Evolutionary conservation across 495 filamentous ascomycete genomes (phyloP).

Genomic region (Paragyromitra xinjiangensis): DNA sequence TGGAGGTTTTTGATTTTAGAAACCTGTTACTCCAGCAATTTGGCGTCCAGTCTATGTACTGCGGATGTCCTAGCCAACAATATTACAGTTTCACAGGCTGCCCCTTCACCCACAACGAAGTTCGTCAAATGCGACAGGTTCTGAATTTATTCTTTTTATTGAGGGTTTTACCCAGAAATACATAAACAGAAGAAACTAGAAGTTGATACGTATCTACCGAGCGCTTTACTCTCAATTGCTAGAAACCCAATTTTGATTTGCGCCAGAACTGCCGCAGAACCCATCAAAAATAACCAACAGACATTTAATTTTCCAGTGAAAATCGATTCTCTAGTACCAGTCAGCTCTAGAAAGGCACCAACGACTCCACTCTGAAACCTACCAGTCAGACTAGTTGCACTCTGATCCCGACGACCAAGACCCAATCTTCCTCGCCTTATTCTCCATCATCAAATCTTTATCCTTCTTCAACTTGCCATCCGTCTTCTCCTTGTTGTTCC

Average conservation of each 20-base stretch:
- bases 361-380: background rate
- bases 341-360: background rate
- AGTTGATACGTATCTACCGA: background rate
- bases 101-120: no score
- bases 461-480: constrained; percentile 16
- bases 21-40: no score
- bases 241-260: background rate
- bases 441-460: constrained; percentile 18
- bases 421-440: constrained; percentile 24
- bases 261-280: background rate
- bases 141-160: background rate
- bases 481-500: constrained; percentile 7
- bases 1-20: no score
- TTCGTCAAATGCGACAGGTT: no score
- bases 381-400: background rate
- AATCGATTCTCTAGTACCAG: background rate
- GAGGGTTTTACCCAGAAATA: background rate
- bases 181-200: background rate
- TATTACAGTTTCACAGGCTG: no score
- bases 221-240: background rate
- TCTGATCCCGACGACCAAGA: background rate
- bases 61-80: no score
- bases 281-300: background rate
- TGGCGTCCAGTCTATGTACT: no score
- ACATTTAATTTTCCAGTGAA: background rate